phyloP scores from a whole-genome alignment of 225 moss, liverwort and hornwort genomes.

The Bryoerythrophyllum caledonicum region DNA sequence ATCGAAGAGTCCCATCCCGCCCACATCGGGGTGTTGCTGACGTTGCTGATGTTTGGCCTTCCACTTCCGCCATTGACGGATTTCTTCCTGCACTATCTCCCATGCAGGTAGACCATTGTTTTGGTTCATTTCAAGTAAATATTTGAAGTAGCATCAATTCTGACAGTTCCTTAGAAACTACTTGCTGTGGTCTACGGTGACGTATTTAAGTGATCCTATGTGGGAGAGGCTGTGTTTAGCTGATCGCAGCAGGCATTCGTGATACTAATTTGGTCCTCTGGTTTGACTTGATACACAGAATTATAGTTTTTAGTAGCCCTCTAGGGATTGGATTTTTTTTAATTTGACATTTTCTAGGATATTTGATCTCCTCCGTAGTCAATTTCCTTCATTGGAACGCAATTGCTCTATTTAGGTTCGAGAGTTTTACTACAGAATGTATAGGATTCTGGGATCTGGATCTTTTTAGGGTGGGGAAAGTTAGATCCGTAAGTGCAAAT shows the following conservation, averaged over 20 bases:
- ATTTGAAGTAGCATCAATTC: background rate
- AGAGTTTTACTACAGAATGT: background rate
- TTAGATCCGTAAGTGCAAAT: background rate
- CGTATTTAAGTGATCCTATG: background rate
- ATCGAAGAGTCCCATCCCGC: constrained; percentile 74
- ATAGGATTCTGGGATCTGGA: background rate
- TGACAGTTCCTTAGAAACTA: background rate
- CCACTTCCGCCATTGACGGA: constrained; percentile 91
- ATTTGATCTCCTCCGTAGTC: background rate
- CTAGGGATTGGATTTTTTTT: background rate
- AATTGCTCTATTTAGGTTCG: background rate
- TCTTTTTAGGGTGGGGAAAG: background rate
- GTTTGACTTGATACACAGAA: background rate
- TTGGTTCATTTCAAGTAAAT: constrained; percentile 7
- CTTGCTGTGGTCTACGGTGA: background rate
- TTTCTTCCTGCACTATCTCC: constrained; percentile 76
- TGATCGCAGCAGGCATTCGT: background rate
- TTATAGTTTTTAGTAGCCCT: background rate
- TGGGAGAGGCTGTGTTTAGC: constrained; percentile 16
- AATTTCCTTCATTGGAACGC: background rate
- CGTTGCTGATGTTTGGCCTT: constrained; percentile 95
- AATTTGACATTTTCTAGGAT: background rate
- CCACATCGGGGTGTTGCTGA: constrained; percentile 81
- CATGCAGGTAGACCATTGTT: constrained; percentile 54
- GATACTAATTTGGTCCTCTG: background rate